Evolutionary conservation across 2,329 filamentous ascomycete genomes (phyloP).

Genomic region (Colletotrichum caudatum): DNA sequence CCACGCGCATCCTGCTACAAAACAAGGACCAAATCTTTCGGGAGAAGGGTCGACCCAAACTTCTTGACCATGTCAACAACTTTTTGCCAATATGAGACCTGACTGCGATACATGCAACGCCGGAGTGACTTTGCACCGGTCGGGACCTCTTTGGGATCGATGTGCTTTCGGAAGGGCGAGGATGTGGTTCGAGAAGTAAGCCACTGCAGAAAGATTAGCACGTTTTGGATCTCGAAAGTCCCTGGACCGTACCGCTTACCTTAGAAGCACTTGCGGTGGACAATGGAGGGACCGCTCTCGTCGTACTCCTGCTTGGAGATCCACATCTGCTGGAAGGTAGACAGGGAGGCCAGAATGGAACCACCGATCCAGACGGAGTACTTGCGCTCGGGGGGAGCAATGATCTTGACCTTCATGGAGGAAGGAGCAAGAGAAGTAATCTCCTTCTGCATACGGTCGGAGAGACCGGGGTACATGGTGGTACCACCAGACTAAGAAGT

Average conservation of each 20-base stretch:
- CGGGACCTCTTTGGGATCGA: slow-evolving; percentile 60
- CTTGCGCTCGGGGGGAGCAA: slow-evolving; percentile 99
- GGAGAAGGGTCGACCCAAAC: slow-evolving; percentile 62
- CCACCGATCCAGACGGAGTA: slow-evolving; percentile 99
- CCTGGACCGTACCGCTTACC: slow-evolving; percentile 58
- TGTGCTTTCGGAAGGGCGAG: slow-evolving; percentile 52
- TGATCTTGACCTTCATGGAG: slow-evolving; percentile 99
- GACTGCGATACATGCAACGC: slow-evolving; percentile 62
- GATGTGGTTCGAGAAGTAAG: slow-evolving; percentile 43
- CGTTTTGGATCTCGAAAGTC: background rate
- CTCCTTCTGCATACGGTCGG: slow-evolving; percentile 99
- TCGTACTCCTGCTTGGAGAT: slow-evolving; percentile 99
- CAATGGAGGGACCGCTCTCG: slow-evolving; percentile 98
- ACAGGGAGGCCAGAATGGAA: slow-evolving; percentile 99
- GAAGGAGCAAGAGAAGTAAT: slow-evolving; percentile 99
- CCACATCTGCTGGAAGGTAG: slow-evolving; percentile 99
- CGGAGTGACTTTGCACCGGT: slow-evolving; percentile 57
- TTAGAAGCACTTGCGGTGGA: slow-evolving; percentile 99
- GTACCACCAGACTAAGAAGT: slow-evolving; percentile 92
- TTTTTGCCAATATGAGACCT: slow-evolving; percentile 69
- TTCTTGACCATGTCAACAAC: slow-evolving; percentile 67
- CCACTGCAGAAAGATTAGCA: slow-evolving; percentile 19
- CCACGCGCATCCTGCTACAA: slow-evolving; percentile 63
- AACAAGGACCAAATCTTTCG: slow-evolving; percentile 63
- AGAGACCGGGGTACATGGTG: slow-evolving; percentile 99